These are phyloP conservation scores for Ramularia collo-cygni DNA, from an alignment of 2,329 filamentous ascomycete species.

Conservation along the genomic window DNA sequence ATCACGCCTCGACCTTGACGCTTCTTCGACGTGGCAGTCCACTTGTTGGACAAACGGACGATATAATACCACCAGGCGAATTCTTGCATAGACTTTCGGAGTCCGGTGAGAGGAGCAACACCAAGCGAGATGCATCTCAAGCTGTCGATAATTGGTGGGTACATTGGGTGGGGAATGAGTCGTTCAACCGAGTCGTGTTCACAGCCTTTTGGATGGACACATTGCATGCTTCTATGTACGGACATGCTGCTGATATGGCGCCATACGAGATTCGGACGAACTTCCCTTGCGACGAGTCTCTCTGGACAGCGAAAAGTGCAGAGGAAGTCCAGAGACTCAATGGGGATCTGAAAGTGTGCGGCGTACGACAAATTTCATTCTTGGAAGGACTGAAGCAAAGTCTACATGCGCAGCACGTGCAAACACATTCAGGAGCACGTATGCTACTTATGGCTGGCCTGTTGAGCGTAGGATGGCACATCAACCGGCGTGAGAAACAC, in stretches of 20 bases:
- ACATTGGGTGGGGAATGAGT: conserved; percentile 87
- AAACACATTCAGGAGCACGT: conserved; percentile 83
- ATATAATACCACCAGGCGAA: conserved; percentile 71
- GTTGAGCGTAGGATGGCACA: conserved; percentile 88
- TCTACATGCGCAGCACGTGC: conserved; percentile 70
- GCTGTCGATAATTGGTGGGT: conserved; percentile 60
- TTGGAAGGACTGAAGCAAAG: conserved; percentile 84
- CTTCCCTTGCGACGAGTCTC: conserved; percentile 78
- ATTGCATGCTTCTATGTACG: conserved; percentile 93
- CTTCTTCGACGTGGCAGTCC: conserved; percentile 87
- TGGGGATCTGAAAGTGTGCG: conserved; percentile 67
- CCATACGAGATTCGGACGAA: conserved; percentile 84
- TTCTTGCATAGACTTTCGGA: conserved; percentile 12
- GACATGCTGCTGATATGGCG: conserved; percentile 75
- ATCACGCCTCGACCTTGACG: conserved; percentile 88
- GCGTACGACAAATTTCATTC: conserved; percentile 76
- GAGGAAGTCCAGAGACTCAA: conserved; percentile 78
- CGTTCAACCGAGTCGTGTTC: conserved; percentile 79
- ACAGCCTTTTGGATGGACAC: conserved; percentile 90
- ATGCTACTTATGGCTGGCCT: conserved; percentile 88
- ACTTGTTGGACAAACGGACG: conserved; percentile 72
- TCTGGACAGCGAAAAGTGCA: conserved; percentile 84
- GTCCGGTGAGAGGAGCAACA: conserved; percentile 2
- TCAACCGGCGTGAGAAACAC: conserved; percentile 89
- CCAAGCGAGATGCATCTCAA: not conserved